phyloP scores from a whole-genome alignment of 2,329 filamentous ascomycete species.

The Sporothrix inflata region DNA sequence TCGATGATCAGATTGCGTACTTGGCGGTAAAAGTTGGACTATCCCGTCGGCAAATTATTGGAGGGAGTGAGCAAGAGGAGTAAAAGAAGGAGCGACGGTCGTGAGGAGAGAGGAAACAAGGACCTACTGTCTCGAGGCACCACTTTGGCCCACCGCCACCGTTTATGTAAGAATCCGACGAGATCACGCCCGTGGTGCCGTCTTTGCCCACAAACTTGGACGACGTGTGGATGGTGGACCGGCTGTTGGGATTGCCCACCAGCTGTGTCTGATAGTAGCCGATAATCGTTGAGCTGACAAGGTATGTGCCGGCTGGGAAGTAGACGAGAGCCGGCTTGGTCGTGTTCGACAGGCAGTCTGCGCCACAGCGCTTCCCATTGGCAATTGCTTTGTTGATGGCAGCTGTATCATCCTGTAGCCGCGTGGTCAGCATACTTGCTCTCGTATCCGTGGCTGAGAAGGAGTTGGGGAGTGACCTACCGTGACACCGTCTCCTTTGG shows the following conservation, averaged over 20 bases:
- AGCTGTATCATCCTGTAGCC: constrained; percentile 75
- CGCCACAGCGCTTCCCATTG: background rate
- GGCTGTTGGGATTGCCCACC: constrained; percentile 10
- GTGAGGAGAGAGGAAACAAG: too few relatives aligned
- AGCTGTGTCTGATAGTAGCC: background rate
- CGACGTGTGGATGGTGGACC: constrained; percentile 6
- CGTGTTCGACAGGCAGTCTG: background rate
- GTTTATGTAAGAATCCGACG: constrained; percentile 17
- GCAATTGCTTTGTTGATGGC: constrained; percentile 57
- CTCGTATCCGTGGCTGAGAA: too few relatives aligned
- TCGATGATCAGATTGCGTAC: constrained; percentile 57
- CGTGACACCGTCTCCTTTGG: constrained; percentile 72
- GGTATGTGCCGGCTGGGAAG: background rate
- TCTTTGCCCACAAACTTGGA: constrained; percentile 21
- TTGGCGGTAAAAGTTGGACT: constrained; percentile 59
- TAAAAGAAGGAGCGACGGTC: too few relatives aligned
- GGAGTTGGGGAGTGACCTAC: too few relatives aligned
- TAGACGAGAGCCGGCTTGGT: background rate
- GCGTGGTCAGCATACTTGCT: too few relatives aligned
- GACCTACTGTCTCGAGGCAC: constrained; percentile 23
- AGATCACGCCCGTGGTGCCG: constrained; percentile 26
- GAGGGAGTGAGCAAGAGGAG: too few relatives aligned
- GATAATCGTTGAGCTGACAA: background rate
- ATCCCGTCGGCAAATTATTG: too few relatives aligned
- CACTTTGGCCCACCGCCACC: background rate